Conservation (phyloP, 305 asterid species). For the Solanum hybrid region DNA sequence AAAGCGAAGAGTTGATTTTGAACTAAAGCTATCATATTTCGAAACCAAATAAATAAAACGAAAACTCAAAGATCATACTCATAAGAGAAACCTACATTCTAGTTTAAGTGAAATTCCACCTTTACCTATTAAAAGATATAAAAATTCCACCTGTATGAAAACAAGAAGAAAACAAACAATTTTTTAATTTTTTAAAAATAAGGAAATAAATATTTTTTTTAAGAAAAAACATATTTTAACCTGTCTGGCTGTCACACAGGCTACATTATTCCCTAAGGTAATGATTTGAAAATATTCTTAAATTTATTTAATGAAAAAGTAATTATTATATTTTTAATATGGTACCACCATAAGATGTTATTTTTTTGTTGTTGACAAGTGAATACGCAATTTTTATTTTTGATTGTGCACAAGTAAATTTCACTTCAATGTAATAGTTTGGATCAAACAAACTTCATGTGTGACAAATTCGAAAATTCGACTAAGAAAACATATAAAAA, state of each 20-base stretch:
- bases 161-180: background rate
- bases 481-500: no score
- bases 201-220: background rate
- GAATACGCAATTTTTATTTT: background rate
- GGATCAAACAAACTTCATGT: background rate
- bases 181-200: background rate
- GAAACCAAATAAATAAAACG: no score
- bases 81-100: background rate
- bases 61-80: background rate
- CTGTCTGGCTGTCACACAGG: background rate
- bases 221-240: background rate
- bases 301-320: background rate
- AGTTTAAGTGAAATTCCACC: background rate
- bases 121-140: background rate
- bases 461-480: no score
- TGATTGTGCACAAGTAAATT: background rate
- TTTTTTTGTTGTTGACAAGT: background rate
- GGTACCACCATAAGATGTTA: background rate
- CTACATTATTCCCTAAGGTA: background rate
- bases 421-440: no score
- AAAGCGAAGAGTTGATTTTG: background rate
- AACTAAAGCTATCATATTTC: background rate
- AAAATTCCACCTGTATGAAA: background rate
- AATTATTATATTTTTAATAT: background rate
- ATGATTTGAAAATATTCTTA: conserved; percentile 3